These are phyloP conservation scores for Tirmania nivea DNA, from an alignment of 495 filamentous ascomycete genomes.

Conservation along the genomic window DNA sequence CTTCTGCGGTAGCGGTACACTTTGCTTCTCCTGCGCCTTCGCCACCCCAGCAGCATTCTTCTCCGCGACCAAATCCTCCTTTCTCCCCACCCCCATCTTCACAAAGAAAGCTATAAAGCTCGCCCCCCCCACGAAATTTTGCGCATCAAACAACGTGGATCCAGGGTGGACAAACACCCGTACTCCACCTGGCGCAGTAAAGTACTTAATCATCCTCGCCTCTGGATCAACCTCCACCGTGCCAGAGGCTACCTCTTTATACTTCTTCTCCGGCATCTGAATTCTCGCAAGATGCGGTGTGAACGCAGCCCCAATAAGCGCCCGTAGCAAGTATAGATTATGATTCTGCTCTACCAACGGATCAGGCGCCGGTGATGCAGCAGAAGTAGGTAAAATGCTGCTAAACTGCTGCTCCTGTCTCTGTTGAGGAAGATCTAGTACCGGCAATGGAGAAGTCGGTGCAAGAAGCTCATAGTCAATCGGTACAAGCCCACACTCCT, in stretches of 20 bases:
- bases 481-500: conserved; percentile 63
- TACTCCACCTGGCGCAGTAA: conserved; percentile 51
- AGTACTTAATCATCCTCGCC: conserved; percentile 78
- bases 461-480: conserved; percentile 14
- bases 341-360: too few species aligned
- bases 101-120: conserved; percentile 67
- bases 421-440: background rate
- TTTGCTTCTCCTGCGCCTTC: background rate
- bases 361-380: background rate
- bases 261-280: conserved; percentile 85
- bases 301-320: conserved; percentile 78
- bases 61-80: too few species aligned
- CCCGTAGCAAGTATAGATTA: conserved; percentile 38
- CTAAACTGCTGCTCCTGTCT: background rate
- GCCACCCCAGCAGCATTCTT: too few species aligned
- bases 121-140: conserved; percentile 44
- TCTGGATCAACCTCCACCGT: conserved; percentile 85
- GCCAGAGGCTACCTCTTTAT: conserved; percentile 59
- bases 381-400: background rate
- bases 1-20: conserved; percentile 1
- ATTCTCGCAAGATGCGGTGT: conserved; percentile 79
- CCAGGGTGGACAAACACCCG: conserved; percentile 82
- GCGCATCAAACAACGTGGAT: conserved; percentile 64
- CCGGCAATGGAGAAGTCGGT: background rate
- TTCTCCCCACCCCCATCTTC: conserved; percentile 48